Evolutionary conservation across 495 filamentous ascomycete species (phyloP).

Genomic region (Jackrogersella multiformis): DNA sequence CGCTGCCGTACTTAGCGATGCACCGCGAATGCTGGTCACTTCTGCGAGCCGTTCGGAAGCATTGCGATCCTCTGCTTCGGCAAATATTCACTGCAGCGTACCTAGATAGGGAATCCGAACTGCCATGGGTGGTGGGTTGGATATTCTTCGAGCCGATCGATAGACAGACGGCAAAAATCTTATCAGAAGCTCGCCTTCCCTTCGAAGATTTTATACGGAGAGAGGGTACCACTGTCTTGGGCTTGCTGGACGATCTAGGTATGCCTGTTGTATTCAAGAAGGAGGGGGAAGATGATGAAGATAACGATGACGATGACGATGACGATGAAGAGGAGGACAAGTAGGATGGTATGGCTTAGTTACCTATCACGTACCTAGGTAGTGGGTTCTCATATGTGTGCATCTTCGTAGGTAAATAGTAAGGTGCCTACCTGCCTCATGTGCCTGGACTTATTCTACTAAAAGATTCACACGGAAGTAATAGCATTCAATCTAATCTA

Average conservation of each 20-base stretch:
- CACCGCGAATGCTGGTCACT: constrained; percentile 53
- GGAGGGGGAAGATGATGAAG: neutral
- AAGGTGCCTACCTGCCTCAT: too few species aligned
- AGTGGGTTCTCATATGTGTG: too few species aligned
- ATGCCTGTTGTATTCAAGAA: neutral
- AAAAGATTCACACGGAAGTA: too few species aligned
- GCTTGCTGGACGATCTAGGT: neutral
- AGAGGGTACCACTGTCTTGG: neutral
- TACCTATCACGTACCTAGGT: too few species aligned
- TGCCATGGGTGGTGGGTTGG: constrained; percentile 51
- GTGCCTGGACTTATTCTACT: too few species aligned
- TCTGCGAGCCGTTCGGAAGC: constrained; percentile 45
- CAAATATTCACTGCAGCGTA: constrained; percentile 47
- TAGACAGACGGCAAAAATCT: neutral
- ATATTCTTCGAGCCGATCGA: neutral
- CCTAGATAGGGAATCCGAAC: constrained; percentile 48
- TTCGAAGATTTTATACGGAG: neutral
- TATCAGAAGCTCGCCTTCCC: neutral
- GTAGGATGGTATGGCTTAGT: too few species aligned
- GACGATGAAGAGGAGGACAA: too few species aligned
- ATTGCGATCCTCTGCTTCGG: constrained; percentile 41
- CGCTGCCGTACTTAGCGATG: constrained; percentile 50
- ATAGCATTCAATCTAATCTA: too few species aligned
- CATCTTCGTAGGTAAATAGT: too few species aligned
- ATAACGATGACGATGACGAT: too few species aligned